Conservation (phyloP, 495 filamentous ascomycete genomes). For the Penicillium lagena region DNA sequence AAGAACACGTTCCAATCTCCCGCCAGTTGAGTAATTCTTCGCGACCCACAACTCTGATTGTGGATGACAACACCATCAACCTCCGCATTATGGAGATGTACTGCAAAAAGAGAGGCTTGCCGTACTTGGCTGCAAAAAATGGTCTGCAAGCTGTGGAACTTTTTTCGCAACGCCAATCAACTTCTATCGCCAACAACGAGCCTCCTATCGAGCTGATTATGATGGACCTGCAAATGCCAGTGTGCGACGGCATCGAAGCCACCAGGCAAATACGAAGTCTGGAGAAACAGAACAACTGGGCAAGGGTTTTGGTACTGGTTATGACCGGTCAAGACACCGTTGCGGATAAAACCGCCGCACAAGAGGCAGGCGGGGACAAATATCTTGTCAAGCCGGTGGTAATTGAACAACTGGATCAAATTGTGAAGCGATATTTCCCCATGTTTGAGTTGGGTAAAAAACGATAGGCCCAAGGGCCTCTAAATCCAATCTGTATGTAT, state of each 20-base stretch:
- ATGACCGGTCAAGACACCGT: constrained; percentile 13
- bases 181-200: not conserved
- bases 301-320: not conserved
- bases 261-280: constrained; percentile 79
- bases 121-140: constrained; percentile 3
- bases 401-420: constrained; percentile 6
- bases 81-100: constrained; percentile 12
- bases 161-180: constrained; percentile 1
- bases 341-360: constrained; percentile 6
- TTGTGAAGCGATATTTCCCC: constrained; percentile 4
- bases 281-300: constrained; percentile 58
- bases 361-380: constrained; percentile 4
- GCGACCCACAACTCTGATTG: constrained; percentile 2
- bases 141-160: constrained; percentile 7
- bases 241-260: constrained; percentile 85
- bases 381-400: constrained; percentile 12
- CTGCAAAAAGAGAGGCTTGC: constrained; percentile 5
- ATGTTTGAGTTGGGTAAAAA: no score
- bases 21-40: not conserved
- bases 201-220: constrained; percentile 64
- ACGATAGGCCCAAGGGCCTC: no score
- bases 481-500: no score
- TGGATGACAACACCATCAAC: constrained; percentile 12
- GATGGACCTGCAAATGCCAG: constrained; percentile 90
- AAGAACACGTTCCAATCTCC: not conserved